These are phyloP conservation scores for Ustilago hordei DNA, from an alignment of 1,284 basidiomycete genomes.

Conservation along the genomic window DNA sequence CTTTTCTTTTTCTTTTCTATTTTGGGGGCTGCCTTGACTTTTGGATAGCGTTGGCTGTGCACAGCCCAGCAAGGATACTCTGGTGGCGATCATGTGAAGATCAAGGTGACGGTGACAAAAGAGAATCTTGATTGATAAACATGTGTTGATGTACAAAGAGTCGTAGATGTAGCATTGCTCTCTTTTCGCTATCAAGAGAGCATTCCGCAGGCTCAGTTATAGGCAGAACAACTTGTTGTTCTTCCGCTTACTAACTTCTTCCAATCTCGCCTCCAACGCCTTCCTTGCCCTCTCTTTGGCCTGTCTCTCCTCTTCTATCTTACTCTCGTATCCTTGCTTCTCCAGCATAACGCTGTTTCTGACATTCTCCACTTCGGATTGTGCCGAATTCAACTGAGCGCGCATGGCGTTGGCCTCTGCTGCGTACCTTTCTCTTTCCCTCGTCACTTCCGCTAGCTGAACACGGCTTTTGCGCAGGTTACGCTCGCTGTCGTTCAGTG, in stretches of 20 bases:
- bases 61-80: too few relatives aligned
- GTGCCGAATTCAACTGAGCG: constrained; percentile 52
- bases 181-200: not conserved
- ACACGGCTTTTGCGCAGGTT: constrained; percentile 65
- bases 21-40: too few relatives aligned
- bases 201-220: constrained; percentile 8
- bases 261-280: constrained; percentile 60
- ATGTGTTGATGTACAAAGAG: constrained; percentile 1
- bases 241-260: constrained; percentile 63
- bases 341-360: constrained; percentile 56
- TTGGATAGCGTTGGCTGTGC: too few relatives aligned
- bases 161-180: not conserved
- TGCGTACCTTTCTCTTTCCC: constrained; percentile 59
- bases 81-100: not conserved
- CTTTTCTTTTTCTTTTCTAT: too few relatives aligned
- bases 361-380: constrained; percentile 59
- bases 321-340: constrained; percentile 60
- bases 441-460: constrained; percentile 61
- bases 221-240: constrained; percentile 61
- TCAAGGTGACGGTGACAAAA: not conserved
- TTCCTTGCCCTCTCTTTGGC: constrained; percentile 60
- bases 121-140: too few relatives aligned
- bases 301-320: constrained; percentile 56
- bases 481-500: constrained; percentile 62
- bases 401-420: constrained; percentile 58